phyloP scores from a whole-genome alignment of 805 yeast species.

The Pichia cabralensis region DNA sequence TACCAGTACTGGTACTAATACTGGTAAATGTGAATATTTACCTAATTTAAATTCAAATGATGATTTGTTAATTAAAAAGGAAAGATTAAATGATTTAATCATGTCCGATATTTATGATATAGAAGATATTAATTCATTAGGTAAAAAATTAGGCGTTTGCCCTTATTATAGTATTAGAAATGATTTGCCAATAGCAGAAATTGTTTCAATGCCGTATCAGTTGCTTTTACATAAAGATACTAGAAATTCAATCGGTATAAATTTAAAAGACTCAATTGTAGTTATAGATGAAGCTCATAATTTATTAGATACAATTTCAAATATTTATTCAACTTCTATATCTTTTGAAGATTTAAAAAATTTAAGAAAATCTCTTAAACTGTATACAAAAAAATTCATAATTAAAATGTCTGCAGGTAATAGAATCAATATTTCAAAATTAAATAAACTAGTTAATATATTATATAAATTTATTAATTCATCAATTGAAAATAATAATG shows the following conservation, averaged over 20 bases:
- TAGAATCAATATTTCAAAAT: constrained; percentile 55
- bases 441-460: constrained; percentile 45
- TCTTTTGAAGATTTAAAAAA: constrained; percentile 36
- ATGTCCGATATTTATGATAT: constrained; percentile 59
- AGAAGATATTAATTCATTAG: constrained; percentile 63
- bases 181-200: constrained; percentile 51
- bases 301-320: constrained; percentile 62
- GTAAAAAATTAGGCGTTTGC: constrained; percentile 48
- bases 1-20: too few species aligned
- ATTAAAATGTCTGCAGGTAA: constrained; percentile 60
- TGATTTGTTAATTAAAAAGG: constrained; percentile 23
- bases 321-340: constrained; percentile 56
- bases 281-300: constrained; percentile 93
- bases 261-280: constrained; percentile 54
- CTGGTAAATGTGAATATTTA: constrained; percentile 31
- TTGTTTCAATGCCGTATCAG: constrained; percentile 81
- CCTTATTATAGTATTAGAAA: constrained; percentile 73
- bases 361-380: constrained; percentile 39
- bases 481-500: constrained; percentile 21
- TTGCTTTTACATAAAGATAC: constrained; percentile 53
- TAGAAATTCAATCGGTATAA: constrained; percentile 48
- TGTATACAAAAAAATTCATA: constrained; percentile 52
- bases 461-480: constrained; percentile 38
- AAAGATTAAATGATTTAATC: constrained; percentile 43
- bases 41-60: constrained; percentile 26